Base-by-base conservation (phyloP, 179 eudicot species). In the Silene coronaria region DNA sequence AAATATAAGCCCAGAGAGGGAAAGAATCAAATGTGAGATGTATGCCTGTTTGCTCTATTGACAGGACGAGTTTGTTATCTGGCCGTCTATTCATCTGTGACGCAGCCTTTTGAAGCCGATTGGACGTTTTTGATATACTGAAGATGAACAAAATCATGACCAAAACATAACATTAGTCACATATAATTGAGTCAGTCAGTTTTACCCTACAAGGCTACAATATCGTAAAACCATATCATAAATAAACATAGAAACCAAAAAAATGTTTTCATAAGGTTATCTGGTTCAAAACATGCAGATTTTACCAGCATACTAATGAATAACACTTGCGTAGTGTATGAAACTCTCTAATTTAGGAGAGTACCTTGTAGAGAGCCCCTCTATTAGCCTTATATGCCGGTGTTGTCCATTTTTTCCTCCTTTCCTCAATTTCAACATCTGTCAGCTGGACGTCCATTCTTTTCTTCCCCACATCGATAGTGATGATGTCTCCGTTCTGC, bases 91-190 rank as follows among this genome's bases (percentile, higher is more conserved):
- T 93, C 98, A 71, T 93, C 98, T 1, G 98, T 93, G 57, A 93
- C 97, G 67, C 98, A 93, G 42, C 98, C 98, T 59, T 70, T 82
- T 10, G 98, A 91, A 64, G 98, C 97, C 12, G 98, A 81, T 77
- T 85, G 91, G 84, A 93, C 98, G 30, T 87, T 93, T 84, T 88
- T 92, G 85, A 94, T 94, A 70, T 94, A 94, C 98, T 94, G 85
- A 28, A 78, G 63, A 24, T 19, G 5, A 48, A 73, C 36, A 21
- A 36, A 3, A 23, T 70, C 38, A 51, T 27, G 73, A 26, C 36
- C 81, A 23, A 61, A 77, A 74, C 72, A 34, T 61, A 77, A 74
- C 68, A 51, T 61, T n/a, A 21, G 48, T 30, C 45, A 62, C 11
- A 48, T n/a, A n/a, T n/a, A n/a, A n/a, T n/a, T n/a, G n/a, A n/a